Percentiles rank a stretch among this genome's conserved stretches.
Evolutionary conservation across 164 flowering plant species (phyloP).

Genomic region (Umbilicus rupestris): DNA sequence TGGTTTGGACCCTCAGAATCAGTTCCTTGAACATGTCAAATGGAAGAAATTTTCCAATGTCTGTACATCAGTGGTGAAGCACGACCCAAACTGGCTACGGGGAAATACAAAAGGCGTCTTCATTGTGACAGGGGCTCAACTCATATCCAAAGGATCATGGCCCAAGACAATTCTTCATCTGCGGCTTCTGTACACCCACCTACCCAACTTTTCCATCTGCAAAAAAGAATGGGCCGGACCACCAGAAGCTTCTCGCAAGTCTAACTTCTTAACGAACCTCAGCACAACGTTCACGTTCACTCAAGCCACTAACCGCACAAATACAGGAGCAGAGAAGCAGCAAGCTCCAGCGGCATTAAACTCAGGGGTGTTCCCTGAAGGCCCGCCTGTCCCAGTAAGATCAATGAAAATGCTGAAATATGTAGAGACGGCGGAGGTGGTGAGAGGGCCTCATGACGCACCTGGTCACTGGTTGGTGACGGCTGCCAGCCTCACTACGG

Average conservation of each 20-base stretch:
- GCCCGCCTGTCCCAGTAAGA: slow-evolving; percentile 55
- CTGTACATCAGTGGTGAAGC: slow-evolving; percentile 58
- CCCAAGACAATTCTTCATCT: slow-evolving; percentile 70
- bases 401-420: slow-evolving; percentile 45
- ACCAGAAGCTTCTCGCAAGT: slow-evolving; percentile 48
- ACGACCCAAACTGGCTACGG: slow-evolving; percentile 58
- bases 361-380: slow-evolving; percentile 74
- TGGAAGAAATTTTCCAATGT: slow-evolving; percentile 67
- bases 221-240: slow-evolving; percentile 64
- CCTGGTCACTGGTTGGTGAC: slow-evolving; percentile 86
- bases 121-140: slow-evolving; percentile 84
- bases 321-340: slow-evolving; percentile 33
- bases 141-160: slow-evolving; percentile 59
- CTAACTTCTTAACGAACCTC: slow-evolving; percentile 46
- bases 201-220: slow-evolving; percentile 54
- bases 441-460: slow-evolving; percentile 57
- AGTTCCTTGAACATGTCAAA: slow-evolving; percentile 51
- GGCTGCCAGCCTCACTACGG: slow-evolving; percentile 57
- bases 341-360: slow-evolving; percentile 34
- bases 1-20: slow-evolving; percentile 27
- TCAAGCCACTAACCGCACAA: slow-evolving; percentile 16
- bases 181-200: slow-evolving; percentile 51
- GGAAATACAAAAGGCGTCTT: slow-evolving; percentile 40
- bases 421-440: slow-evolving; percentile 57
- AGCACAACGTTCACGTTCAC: slow-evolving; percentile 64